Conservation (phyloP, 495 filamentous ascomycete species). For the Lasiosphaeria miniovina region DNA sequence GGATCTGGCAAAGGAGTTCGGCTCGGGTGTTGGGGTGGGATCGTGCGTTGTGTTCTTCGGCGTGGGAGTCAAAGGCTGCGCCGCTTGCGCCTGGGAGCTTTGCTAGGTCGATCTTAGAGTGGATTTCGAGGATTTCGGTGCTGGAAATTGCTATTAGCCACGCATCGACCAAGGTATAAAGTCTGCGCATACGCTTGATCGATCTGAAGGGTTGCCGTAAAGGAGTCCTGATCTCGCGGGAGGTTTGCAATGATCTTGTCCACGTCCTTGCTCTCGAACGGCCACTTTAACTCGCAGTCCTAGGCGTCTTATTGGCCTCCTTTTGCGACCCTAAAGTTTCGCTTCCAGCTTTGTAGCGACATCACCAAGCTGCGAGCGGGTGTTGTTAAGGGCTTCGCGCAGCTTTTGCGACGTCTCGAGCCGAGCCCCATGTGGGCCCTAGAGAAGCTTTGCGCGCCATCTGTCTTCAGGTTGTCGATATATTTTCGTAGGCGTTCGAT, state of each 20-base stretch:
- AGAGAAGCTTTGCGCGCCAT: conserved; percentile 13
- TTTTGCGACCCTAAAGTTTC: conserved; percentile 28
- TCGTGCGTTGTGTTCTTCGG: conserved; percentile 23
- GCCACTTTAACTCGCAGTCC: conserved; percentile 43
- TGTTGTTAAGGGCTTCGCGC: conserved; percentile 23
- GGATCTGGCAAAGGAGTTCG: conserved; percentile 22
- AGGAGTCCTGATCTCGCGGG: conserved; percentile 32
- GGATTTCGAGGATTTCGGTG: background rate
- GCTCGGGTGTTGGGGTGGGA: conserved; percentile 28
- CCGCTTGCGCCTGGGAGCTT: conserved; percentile 17
- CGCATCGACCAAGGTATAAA: too few relatives aligned
- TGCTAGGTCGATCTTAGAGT: background rate
- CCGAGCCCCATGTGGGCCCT: conserved; percentile 8
- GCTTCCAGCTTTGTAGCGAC: conserved; percentile 24
- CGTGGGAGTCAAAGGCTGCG: conserved; percentile 27
- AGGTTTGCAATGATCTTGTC: conserved; percentile 35
- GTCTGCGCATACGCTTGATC: conserved; percentile 44
- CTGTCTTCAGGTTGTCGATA: conserved; percentile 23
- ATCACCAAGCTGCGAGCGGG: conserved; percentile 26
- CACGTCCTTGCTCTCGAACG: conserved; percentile 39
- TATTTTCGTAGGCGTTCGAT: conserved; percentile 31
- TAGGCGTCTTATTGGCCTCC: conserved; percentile 28
- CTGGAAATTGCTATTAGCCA: too few relatives aligned
- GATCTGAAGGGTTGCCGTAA: conserved; percentile 37
- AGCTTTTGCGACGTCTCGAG: conserved; percentile 15